Base-by-base conservation (phyloP, 2,329 filamentous ascomycete genomes). In the Penicillium sp. region DNA sequence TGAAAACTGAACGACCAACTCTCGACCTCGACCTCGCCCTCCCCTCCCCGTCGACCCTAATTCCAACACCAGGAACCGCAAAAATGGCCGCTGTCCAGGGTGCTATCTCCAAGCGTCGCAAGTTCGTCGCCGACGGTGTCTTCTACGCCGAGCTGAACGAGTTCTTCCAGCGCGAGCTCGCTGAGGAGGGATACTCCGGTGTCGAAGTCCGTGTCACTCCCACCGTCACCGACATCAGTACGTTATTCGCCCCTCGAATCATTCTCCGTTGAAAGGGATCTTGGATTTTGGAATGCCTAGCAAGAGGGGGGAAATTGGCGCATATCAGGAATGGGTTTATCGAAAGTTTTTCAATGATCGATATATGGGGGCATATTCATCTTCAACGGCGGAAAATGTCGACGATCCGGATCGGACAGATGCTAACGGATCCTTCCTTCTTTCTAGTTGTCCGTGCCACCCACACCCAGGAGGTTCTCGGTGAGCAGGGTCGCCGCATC, bases 141-240 rank as follows among this genome's bases (percentile, higher is more conserved):
- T 99, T 99, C 91, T 99, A 97, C 83, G 94, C 94, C 85, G 94
- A 99, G 85, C 85, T 99, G 82, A 99, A 99, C 89, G 94, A 99
- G 86, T 99, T 99, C 90, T 99, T 99, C 91, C 94, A 97, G 88
- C 93, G 94, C 81, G 94, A 99, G 85, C 87, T 99, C 79, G 94
- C 94, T 78, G 94, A 99, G 88, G 95, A 99, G 85, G 94, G 94
- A 74, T 99, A 99, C 88, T 99, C 94, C 55, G 94, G 94, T 79
- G 94, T 99, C 80, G 95, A 99, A 86, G 94, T 99, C 84, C 91
- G 95, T 86, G 94, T 99, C 73, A 99, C 94, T 72, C 94, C 94
- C 71, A 99, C 94, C 80, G 94, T 99, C 78, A 99, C 94, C 85
- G 94, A 97, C 83, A 97, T 97, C 87, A 97, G 81, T 83, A 81